Evolutionary conservation across 768 basidiomycete genomes (phyloP), one percentile per base, ranked within the genome.

Genomic region (Tubosaeta sp.): DNA sequence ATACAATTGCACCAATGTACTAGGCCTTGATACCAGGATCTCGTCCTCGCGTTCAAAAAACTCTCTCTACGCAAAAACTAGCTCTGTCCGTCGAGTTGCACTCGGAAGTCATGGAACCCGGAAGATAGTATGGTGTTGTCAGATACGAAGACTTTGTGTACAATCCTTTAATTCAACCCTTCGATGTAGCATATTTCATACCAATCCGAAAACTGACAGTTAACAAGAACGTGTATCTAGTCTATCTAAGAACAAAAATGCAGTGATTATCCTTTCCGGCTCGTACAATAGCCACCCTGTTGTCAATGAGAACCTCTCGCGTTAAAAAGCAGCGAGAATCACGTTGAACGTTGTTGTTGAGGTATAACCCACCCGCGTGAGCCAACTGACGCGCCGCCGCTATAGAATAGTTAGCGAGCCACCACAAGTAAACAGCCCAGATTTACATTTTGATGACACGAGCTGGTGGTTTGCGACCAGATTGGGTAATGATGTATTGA

Each of bases 181-280:
- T 57, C 56, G 54, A 48, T 50, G 18, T 62, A 56, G 43, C 29
- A 46, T 40, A 57, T 27, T 41, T 14, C 18, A 25, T 39, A 14
- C 25, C 34, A 42, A 2, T 16, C 29, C 21, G 46, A 30, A 36
- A 21, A 40, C 9, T 14, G 14, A 44, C 4, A 10, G 22, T 27
- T 36, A 29, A 12, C 39, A n/a, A 10, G 39, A 30, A 2, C 0
- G 44, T 27, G 32, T 34, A 34, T 14, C 16, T 34, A 42, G 29
- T 51, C 51, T 52, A 69, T 42, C 49, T 63, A 24, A 77, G 50
- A 31, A 65, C 78, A 9, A 92, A 58, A 35, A 90, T 75, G 34
- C 80, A 62, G 55, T 84, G 72, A 41, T 85, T 86, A 55, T 86
- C 83, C 64, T 87, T 90, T 4, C 91, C 91, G 34, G 82, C 81